Percentiles rank a stretch among this genome's conserved stretches.
These are phyloP conservation scores for Ustilago hordei DNA, from an alignment of 1,284 basidiomycete species.

Conservation along the genomic window DNA sequence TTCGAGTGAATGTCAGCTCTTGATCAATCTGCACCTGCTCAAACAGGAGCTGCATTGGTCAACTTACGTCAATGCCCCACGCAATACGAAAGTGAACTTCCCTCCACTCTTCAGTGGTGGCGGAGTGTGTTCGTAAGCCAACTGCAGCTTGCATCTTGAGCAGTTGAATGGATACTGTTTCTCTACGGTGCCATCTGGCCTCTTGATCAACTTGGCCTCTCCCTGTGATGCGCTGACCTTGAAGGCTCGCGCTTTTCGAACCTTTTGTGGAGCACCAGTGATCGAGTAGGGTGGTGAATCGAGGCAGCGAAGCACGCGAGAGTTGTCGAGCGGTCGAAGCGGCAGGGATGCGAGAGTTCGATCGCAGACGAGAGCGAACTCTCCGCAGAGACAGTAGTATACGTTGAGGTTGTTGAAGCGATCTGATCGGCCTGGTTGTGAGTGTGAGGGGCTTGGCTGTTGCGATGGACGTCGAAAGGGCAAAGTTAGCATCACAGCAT, in stretches of 20 bases:
- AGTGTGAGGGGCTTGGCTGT: not conserved
- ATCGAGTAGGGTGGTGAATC: constrained; percentile 48
- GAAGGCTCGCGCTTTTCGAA: constrained; percentile 51
- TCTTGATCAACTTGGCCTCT: constrained; percentile 37
- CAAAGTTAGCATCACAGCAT: not conserved
- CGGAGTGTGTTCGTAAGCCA: constrained; percentile 65
- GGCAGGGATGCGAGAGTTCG: constrained; percentile 40
- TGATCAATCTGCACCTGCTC: not conserved
- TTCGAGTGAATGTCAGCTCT: constrained; percentile 14
- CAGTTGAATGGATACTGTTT: constrained; percentile 62
- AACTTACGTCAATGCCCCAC: constrained; percentile 61
- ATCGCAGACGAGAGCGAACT: constrained; percentile 64
- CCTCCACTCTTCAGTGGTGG: constrained; percentile 66
- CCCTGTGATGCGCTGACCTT: constrained; percentile 63
- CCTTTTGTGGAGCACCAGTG: constrained; percentile 28
- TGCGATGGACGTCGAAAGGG: not conserved
- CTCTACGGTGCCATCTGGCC: constrained; percentile 54
- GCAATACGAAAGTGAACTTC: constrained; percentile 60
- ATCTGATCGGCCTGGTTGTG: not conserved
- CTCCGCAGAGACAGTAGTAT: constrained; percentile 68
- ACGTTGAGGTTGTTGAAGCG: constrained; percentile 28
- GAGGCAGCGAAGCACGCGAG: constrained; percentile 55
- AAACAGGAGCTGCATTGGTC: not conserved
- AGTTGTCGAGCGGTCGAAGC: constrained; percentile 55
- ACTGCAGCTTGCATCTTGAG: constrained; percentile 56